These are phyloP conservation scores for Phytophthora multivora DNA, from an alignment of 352 stramenopile genomes.

Conservation along the genomic window DNA sequence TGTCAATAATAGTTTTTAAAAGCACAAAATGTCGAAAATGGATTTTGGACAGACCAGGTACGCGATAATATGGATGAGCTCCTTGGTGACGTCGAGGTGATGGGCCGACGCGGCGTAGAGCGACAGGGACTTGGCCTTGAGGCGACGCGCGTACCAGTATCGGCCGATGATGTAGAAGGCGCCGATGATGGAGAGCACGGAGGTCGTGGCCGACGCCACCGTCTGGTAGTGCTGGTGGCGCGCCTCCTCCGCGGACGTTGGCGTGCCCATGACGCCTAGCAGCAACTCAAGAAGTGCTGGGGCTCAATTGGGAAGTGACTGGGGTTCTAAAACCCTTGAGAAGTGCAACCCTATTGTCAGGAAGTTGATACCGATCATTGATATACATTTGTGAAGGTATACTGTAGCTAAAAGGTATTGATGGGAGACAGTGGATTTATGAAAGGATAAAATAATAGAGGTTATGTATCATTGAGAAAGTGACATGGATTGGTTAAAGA, in stretches of 20 bases:
- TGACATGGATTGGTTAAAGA: slow-evolving; percentile 13
- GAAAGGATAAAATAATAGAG: background rate
- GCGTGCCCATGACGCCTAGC: slow-evolving; percentile 2
- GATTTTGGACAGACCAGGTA: slow-evolving; percentile 45
- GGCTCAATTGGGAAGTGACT: slow-evolving; percentile 24
- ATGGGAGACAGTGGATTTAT: too few species aligned
- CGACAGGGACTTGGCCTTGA: slow-evolving; percentile 52
- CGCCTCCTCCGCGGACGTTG: slow-evolving; percentile 14
- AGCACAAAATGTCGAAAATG: background rate
- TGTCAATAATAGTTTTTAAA: background rate
- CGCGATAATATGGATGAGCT: slow-evolving; percentile 86
- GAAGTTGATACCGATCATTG: too few species aligned
- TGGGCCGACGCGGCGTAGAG: slow-evolving; percentile 49
- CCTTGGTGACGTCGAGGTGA: slow-evolving; percentile 82
- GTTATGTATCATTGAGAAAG: background rate
- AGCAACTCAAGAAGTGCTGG: background rate
- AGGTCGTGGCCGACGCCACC: slow-evolving; percentile 70
- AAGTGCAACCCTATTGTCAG: too few species aligned
- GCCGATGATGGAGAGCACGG: slow-evolving; percentile 77
- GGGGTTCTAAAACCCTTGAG: background rate
- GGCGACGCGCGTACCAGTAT: slow-evolving; percentile 75
- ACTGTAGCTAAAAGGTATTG: too few species aligned
- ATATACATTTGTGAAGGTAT: too few species aligned
- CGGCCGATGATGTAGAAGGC: slow-evolving; percentile 84
- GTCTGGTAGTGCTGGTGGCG: slow-evolving; percentile 48